Evolutionary conservation across 352 stramenopile species (phyloP).

Genomic region (Phytophthora pseudosyringae): DNA sequence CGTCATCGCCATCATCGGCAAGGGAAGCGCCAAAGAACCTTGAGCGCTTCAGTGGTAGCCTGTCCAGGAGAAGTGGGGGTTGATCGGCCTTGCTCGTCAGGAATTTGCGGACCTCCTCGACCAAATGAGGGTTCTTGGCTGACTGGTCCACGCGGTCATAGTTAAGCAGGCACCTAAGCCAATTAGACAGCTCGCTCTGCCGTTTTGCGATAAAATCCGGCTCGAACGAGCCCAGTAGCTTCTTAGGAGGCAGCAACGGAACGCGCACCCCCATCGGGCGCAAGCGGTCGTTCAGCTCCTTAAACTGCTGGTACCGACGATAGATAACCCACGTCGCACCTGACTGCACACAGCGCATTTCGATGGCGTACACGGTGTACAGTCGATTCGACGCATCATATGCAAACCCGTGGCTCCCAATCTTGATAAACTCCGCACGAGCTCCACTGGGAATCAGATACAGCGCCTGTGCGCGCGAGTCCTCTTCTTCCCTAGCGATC

Average conservation of each 20-base stretch:
- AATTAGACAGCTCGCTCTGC: constrained; percentile 71
- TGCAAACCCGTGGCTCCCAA: constrained; percentile 76
- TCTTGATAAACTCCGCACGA: constrained; percentile 78
- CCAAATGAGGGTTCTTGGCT: constrained; percentile 75
- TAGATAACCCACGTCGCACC: constrained; percentile 85
- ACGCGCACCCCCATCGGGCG: constrained; percentile 71
- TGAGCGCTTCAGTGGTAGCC: constrained; percentile 65
- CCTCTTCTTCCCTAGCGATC: constrained; percentile 81
- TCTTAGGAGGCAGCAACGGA: constrained; percentile 81
- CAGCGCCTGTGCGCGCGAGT: constrained; percentile 79
- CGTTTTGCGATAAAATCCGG: constrained; percentile 81
- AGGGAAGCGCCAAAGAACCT: constrained; percentile 74
- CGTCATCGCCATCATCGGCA: constrained; percentile 61
- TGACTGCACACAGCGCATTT: constrained; percentile 80
- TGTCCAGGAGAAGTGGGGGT: constrained; percentile 74
- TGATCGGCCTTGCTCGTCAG: constrained; percentile 86
- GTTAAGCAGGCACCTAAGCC: constrained; percentile 68
- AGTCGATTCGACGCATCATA: constrained; percentile 76
- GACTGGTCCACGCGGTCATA: constrained; percentile 80
- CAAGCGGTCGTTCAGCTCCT: constrained; percentile 72
- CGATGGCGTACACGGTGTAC: constrained; percentile 83
- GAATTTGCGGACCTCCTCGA: constrained; percentile 83
- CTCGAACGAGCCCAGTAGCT: constrained; percentile 85
- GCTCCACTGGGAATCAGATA: constrained; percentile 79
- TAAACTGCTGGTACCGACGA: constrained; percentile 87